A percentile compares a stretch with the other conserved stretches of the same genome.
These are phyloP conservation scores for Tausonia pullulans DNA, from an alignment of 1,284 basidiomycete genomes.

Conservation along the genomic window DNA sequence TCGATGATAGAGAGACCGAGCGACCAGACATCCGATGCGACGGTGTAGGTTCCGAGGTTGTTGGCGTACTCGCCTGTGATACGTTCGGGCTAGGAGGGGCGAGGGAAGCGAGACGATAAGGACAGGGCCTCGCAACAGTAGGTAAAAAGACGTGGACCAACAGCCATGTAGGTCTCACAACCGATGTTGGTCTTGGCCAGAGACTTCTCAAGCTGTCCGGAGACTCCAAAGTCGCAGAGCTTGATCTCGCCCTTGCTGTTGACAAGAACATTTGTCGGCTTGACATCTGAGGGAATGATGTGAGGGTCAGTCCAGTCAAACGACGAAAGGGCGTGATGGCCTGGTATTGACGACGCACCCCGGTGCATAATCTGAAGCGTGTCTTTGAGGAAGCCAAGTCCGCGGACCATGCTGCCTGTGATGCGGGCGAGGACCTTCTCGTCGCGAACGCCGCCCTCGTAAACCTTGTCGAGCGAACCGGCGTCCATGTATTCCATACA, in stretches of 20 bases:
- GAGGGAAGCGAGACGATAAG: slow-evolving; percentile 1
- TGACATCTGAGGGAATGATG: slow-evolving; percentile 45
- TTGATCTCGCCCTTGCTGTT: slow-evolving; percentile 84
- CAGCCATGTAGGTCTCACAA: slow-evolving; percentile 98
- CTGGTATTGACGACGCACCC: slow-evolving; percentile 40
- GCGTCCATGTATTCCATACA: slow-evolving; percentile 99
- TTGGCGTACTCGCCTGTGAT: slow-evolving; percentile 89
- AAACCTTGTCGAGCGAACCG: slow-evolving; percentile 80
- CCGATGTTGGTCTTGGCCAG: slow-evolving; percentile 98
- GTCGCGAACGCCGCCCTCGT: slow-evolving; percentile 44
- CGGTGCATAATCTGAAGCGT: slow-evolving; percentile 94
- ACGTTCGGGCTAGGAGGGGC: slow-evolving; percentile 60
- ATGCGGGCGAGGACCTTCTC: slow-evolving; percentile 80
- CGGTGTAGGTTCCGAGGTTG: slow-evolving; percentile 80
- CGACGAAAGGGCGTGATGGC: background rate
- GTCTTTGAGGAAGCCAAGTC: slow-evolving; percentile 91
- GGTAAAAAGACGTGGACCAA: slow-evolving; percentile 37
- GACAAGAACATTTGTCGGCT: slow-evolving; percentile 92
- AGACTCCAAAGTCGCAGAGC: slow-evolving; percentile 96
- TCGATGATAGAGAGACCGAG: slow-evolving; percentile 94
- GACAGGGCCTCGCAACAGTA: background rate
- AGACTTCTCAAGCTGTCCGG: slow-evolving; percentile 90
- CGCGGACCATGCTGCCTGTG: slow-evolving; percentile 71
- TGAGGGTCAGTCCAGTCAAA: background rate
- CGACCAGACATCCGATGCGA: slow-evolving; percentile 96